Conservation (phyloP, 2,329 filamentous ascomycete genomes). For the Fusarium subglutinans region DNA sequence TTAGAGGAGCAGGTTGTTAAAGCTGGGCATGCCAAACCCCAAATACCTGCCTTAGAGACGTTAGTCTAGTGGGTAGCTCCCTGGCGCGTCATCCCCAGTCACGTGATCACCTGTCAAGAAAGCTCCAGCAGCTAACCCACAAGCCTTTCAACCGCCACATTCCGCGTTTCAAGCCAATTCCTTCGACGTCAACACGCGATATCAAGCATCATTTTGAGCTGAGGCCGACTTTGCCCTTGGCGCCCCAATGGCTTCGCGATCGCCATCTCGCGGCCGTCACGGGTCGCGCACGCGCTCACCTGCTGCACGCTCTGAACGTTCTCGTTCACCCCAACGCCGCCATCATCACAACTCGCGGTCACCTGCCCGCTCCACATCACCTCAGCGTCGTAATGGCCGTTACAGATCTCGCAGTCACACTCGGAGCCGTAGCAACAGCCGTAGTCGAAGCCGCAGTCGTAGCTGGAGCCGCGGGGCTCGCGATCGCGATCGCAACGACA, state of each 20-base stretch:
- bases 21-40: neutral
- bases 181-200: conserved; percentile 12
- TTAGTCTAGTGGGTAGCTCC: neutral
- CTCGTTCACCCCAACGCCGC: conserved; percentile 46
- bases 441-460: neutral
- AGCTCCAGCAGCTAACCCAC: conserved; percentile 2
- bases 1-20: neutral
- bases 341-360: conserved; percentile 49
- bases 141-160: conserved; percentile 1
- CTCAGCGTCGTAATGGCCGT: conserved; percentile 48
- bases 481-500: conserved; percentile 48
- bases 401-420: conserved; percentile 44
- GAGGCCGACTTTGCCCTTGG: neutral
- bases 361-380: conserved; percentile 46
- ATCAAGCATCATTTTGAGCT: neutral
- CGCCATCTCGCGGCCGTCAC: conserved; percentile 46
- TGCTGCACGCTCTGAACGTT: conserved; percentile 47
- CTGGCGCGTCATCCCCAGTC: conserved; percentile 1
- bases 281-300: conserved; percentile 50
- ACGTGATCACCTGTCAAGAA: conserved; percentile 36
- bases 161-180: conserved; percentile 8
- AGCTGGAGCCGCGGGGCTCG: conserved; percentile 46
- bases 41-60: neutral
- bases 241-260: conserved; percentile 43
- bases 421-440: conserved; percentile 36